Percentiles rank a stretch among this genome's conserved stretches.
Conservation (phyloP, 139 green algal species). For the Pleodorina starrii region DNA sequence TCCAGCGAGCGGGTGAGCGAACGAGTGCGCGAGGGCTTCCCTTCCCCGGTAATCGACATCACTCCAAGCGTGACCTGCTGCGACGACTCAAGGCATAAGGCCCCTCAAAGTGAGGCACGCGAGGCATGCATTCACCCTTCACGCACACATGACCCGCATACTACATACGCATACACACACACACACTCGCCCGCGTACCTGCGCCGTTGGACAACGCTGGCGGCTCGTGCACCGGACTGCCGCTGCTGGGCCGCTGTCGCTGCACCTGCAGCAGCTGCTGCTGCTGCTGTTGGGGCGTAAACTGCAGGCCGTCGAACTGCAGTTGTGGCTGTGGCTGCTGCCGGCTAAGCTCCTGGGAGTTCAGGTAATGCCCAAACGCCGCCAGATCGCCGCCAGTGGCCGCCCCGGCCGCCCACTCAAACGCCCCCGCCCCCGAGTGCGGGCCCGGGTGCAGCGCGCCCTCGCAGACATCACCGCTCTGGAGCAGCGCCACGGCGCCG, state of each 20-base stretch:
- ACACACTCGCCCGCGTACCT: not conserved
- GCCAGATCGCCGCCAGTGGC: not conserved
- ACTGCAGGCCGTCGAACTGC: not conserved
- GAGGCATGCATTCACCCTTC: not conserved
- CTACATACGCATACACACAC: not conserved
- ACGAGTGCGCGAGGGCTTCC: not conserved
- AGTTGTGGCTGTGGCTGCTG: not conserved
- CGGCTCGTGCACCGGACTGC: too few species aligned
- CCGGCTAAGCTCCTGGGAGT: too few species aligned
- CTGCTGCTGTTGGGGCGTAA: not conserved
- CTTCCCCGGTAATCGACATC: not conserved
- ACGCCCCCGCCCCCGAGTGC: too few species aligned
- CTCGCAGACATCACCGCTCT: not conserved
- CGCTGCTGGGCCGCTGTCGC: not conserved
- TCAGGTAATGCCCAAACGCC: not conserved
- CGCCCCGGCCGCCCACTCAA: not conserved
- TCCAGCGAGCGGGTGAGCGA: not conserved
- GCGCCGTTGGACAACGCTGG: not conserved
- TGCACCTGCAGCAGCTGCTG: not conserved
- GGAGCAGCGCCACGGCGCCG: not conserved
- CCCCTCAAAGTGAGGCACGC: not conserved
- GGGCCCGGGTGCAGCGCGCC: not conserved
- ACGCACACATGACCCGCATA: not conserved
- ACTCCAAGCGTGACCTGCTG: not conserved
- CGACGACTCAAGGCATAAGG: not conserved